Evolutionary conservation across 768 basidiomycete species (phyloP), one percentile per base, ranked within the genome.

Genomic region (Antrodiella citrinella): DNA sequence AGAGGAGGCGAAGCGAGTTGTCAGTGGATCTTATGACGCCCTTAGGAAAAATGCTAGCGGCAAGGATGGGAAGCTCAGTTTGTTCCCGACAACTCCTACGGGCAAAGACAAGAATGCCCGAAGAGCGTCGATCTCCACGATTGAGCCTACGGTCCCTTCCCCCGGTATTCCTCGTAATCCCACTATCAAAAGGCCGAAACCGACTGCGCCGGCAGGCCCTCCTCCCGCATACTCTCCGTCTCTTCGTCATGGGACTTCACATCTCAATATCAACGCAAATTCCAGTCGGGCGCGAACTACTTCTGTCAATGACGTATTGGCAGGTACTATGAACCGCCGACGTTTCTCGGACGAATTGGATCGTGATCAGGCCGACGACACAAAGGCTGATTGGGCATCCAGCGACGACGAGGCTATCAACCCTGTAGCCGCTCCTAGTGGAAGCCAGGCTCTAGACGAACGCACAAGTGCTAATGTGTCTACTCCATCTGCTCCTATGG

Each of bases 331-430:
- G 35, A 58, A 62, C 54, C 59, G 72, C 50, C 67, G 73, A 47
- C 54, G 56, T 15, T 45, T 52, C 23, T 46, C 44, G 13, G 63
- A 69, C 25, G 59, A 60, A 13, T 59, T 62, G 15, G 61, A 68
- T 5, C 39, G 19, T 53, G 54, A 61, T 12, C 66, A 65, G 44
- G 56, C 54, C 11, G 51, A 56, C 45, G 72, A 73, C 60, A 62
- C 69, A 53, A 63, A 78, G 50, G 75, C 65, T 50, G 78, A 93
- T 58, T 89, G 91, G 90, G 63, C 58, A 10, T 80, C 78, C 4
- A 91, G 88, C 57, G 90, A 92, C 54, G 90, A 92, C 49, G 90
- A 92, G 64, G 90, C 88, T 12, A 88, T 92, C 48, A 81, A 89
- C 58, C 69, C 87, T 39, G 78, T 91, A 25, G 85, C 90, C 0